Percentiles rank a stretch among this genome's conserved stretches.
Conservation (phyloP, 257 asterid species). For the Petunia axillaris region DNA sequence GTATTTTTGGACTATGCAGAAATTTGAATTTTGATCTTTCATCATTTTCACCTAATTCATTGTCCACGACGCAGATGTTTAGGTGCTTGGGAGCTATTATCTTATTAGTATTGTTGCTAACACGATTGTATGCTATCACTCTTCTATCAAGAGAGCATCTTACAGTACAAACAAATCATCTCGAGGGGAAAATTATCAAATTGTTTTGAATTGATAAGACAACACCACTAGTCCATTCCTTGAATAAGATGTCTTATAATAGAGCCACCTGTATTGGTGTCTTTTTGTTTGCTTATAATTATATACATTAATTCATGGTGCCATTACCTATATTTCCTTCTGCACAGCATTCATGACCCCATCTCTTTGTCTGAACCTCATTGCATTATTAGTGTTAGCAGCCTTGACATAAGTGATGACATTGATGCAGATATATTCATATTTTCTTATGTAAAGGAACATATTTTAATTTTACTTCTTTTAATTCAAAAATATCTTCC, state of each 20-base stretch:
- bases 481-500: not conserved
- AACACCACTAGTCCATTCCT: not conserved
- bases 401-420: conserved; percentile 15
- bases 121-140: not conserved
- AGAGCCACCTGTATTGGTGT: conserved; percentile 11
- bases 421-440: not conserved
- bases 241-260: not conserved
- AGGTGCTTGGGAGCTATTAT: too few species aligned
- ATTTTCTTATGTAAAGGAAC: conserved; percentile 27
- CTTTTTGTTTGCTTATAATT: not conserved
- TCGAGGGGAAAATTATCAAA: not conserved
- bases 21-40: too few species aligned
- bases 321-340: not conserved
- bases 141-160: conserved; percentile 5
- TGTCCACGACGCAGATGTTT: too few species aligned
- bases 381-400: not conserved
- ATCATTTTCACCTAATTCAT: too few species aligned
- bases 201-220: not conserved
- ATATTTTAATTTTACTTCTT: conserved; percentile 28
- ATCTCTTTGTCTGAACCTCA: conserved; percentile 15
- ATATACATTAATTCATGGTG: not conserved
- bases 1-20: too few species aligned
- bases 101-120: too few species aligned
- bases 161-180: not conserved
- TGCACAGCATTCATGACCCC: not conserved